A percentile compares a stretch with the other conserved stretches of the same genome.
These are phyloP conservation scores for Geotrichum citri-aurantii DNA, from an alignment of 1,139 yeast species.

Conservation along the genomic window DNA sequence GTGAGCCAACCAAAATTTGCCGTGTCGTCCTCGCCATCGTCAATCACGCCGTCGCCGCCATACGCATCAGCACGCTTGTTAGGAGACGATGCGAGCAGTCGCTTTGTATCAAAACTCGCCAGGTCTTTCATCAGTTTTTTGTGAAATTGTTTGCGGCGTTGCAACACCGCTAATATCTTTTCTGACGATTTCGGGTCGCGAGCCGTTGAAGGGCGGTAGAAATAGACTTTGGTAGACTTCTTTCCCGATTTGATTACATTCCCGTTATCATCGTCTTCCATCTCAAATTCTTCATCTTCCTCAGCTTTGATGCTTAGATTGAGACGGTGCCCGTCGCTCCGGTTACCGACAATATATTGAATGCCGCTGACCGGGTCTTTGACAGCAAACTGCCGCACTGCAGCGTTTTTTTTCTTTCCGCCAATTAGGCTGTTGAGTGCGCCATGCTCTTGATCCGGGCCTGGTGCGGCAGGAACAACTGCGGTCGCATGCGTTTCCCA, in stretches of 20 bases:
- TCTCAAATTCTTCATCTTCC: not conserved
- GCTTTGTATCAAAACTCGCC: conserved; percentile 1
- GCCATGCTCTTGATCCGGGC: not conserved
- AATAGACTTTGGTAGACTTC: conserved; percentile 17
- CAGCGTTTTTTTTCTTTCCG: not conserved
- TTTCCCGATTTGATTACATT: not conserved
- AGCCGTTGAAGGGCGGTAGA: conserved; percentile 10
- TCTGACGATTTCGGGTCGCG: conserved; percentile 7
- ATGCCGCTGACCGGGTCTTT: not conserved
- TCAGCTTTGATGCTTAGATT: not conserved
- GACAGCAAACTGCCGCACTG: conserved; percentile 1
- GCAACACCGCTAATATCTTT: conserved; percentile 16
- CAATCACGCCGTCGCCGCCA: conserved; percentile 7
- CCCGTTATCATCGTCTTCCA: conserved; percentile 3
- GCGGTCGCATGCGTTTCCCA: not conserved
- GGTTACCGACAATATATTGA: conserved; percentile 14
- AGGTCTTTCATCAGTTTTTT: conserved; percentile 16
- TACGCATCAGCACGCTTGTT: not conserved
- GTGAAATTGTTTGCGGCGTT: conserved; percentile 17
- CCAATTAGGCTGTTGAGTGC: not conserved
- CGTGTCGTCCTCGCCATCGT: conserved; percentile 10
- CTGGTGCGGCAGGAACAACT: not conserved
- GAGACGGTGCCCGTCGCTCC: conserved; percentile 2
- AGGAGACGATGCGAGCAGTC: not conserved
- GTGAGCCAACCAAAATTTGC: conserved; percentile 20